A percentile compares a stretch with the other conserved stretches of the same genome.
These are phyloP conservation scores for Balakata baccata DNA, from an alignment of 345 rosid species.

Conservation along the genomic window DNA sequence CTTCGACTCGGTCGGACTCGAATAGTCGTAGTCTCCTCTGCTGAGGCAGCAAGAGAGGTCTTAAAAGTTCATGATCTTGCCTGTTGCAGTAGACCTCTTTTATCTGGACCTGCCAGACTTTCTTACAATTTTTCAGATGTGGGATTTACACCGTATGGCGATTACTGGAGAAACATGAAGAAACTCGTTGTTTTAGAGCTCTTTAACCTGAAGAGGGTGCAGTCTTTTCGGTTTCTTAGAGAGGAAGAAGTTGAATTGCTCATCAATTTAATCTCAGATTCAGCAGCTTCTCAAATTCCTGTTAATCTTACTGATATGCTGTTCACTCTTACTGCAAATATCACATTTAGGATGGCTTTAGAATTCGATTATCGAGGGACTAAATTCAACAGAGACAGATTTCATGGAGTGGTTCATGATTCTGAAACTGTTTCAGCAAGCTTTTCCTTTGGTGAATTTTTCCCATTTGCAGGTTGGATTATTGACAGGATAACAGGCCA, in stretches of 20 bases:
- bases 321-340: conserved; percentile 4
- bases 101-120: conserved; percentile 7
- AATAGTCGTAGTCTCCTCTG: conserved; percentile 17
- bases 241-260: conserved; percentile 6
- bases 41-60: conserved; percentile 27
- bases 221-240: conserved; percentile 11
- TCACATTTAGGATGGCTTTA: conserved; percentile 12
- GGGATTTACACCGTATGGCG: conserved; percentile 17
- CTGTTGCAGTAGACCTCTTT: conserved; percentile 15
- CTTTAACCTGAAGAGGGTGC: conserved; percentile 23
- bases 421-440: conserved; percentile 25
- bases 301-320: conserved; percentile 14
- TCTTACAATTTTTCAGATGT: conserved; percentile 20
- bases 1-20: conserved; percentile 11
- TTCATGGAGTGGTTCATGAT: conserved; percentile 32
- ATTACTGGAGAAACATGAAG: conserved; percentile 20
- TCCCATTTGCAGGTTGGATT: conserved; percentile 39
- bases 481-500: conserved; percentile 40
- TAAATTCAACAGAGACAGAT: conserved; percentile 26
- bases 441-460: conserved; percentile 37
- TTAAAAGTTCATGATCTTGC: conserved; percentile 22
- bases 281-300: background rate
- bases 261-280: background rate
- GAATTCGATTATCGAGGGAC: conserved; percentile 16
- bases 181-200: conserved; percentile 13